A percentile compares a stretch with the other conserved stretches of the same genome.
Evolutionary conservation across 208 protist species (phyloP).

Genomic region (Angomonas ambiguus): DNA sequence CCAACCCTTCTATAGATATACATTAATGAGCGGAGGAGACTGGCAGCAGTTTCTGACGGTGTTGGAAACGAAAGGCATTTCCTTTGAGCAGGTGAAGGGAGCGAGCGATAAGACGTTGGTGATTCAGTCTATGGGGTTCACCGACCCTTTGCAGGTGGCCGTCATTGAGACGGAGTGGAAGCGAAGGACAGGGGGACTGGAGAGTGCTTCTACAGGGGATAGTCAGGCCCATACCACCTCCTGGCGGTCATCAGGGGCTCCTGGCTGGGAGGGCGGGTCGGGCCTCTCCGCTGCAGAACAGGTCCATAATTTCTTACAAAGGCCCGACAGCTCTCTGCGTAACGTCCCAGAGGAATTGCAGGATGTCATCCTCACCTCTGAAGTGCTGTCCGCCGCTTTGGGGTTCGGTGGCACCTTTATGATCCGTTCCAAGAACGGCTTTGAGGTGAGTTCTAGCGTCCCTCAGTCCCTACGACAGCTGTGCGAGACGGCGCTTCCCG

Average conservation of each 20-base stretch:
- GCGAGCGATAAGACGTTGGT: conserved; percentile 63
- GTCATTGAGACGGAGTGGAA: conserved; percentile 85
- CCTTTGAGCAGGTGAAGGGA: conserved; percentile 71
- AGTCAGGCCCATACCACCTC: too few relatives aligned
- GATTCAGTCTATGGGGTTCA: conserved; percentile 65
- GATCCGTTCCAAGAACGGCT: conserved; percentile 22
- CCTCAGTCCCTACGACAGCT: conserved; percentile 62
- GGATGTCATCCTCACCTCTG: conserved; percentile 54
- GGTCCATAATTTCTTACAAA: not conserved
- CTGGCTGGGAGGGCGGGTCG: too few relatives aligned
- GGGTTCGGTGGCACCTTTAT: conserved; percentile 58
- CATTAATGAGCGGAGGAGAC: conserved; percentile 21
- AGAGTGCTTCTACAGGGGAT: not conserved
- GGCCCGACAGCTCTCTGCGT: conserved; percentile 17
- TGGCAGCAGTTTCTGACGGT: conserved; percentile 65
- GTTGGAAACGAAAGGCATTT: conserved; percentile 56
- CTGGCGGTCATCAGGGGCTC: too few relatives aligned
- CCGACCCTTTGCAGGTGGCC: conserved; percentile 68
- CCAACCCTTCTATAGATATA: not conserved
- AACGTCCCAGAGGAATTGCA: conserved; percentile 78
- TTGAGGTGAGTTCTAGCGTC: conserved; percentile 49
- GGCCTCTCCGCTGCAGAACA: not conserved
- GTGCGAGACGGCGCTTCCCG: conserved; percentile 62
- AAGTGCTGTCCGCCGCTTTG: conserved; percentile 61
- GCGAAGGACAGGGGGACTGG: conserved; percentile 14